Percentiles rank a stretch among this genome's conserved stretches.
phyloP scores from a whole-genome alignment of 2,329 filamentous ascomycete genomes.

The Fusarium chaquense region DNA sequence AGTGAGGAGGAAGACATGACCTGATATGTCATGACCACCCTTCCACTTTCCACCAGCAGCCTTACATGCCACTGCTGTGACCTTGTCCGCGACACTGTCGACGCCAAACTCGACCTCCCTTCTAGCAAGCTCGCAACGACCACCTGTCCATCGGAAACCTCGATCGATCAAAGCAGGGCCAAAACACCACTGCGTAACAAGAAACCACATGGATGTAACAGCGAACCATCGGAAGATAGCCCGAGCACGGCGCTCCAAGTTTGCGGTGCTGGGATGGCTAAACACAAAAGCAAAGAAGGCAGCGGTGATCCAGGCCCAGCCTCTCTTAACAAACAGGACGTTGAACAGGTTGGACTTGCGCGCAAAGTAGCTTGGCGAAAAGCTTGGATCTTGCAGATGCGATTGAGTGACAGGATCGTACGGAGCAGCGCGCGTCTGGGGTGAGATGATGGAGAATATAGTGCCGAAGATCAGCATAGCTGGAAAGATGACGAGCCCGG shows the following conservation, averaged over 20 bases:
- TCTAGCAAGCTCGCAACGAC: slow-evolving; percentile 76
- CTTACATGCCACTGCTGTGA: slow-evolving; percentile 86
- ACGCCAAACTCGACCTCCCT: slow-evolving; percentile 61
- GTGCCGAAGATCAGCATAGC: slow-evolving; percentile 82
- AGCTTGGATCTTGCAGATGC: slow-evolving; percentile 65
- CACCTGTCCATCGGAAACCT: slow-evolving; percentile 88
- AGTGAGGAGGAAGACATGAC: slow-evolving; percentile 93
- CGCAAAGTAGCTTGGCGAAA: slow-evolving; percentile 88
- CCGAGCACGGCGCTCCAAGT: slow-evolving; percentile 58
- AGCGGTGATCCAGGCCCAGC: slow-evolving; percentile 90
- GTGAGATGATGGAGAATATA: slow-evolving; percentile 82
- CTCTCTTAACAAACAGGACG: slow-evolving; percentile 90
- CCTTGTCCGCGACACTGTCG: slow-evolving; percentile 61
- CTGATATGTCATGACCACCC: slow-evolving; percentile 96
- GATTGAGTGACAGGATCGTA: slow-evolving; percentile 74
- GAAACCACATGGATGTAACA: slow-evolving; percentile 83
- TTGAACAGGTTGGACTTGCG: slow-evolving; percentile 95
- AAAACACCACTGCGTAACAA: slow-evolving; percentile 97
- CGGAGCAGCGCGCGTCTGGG: slow-evolving; percentile 71
- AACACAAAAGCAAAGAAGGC: slow-evolving; percentile 78
- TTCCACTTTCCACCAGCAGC: slow-evolving; percentile 84
- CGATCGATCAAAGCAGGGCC: slow-evolving; percentile 91
- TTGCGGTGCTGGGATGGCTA: slow-evolving; percentile 70
- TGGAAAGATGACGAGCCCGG: slow-evolving; percentile 79
- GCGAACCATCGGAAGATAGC: slow-evolving; percentile 76